phyloP scores from a whole-genome alignment of 1,284 basidiomycete species.

The Golubevia pallescens region DNA sequence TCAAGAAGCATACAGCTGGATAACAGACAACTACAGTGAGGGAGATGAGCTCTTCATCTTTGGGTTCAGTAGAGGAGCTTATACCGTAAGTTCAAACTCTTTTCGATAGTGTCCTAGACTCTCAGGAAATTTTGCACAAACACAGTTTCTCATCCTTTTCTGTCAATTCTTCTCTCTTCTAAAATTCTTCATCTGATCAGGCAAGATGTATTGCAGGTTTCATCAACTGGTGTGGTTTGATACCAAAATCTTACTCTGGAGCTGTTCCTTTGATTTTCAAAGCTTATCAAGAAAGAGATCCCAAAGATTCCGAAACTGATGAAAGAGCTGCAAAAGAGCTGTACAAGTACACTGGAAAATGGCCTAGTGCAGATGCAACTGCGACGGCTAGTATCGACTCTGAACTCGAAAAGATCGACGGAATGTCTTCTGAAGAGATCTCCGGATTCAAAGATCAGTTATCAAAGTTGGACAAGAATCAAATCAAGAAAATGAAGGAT shows the following conservation, averaged over 20 bases:
- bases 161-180: no score
- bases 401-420: not conserved
- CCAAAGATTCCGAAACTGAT: conserved; percentile 24
- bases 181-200: not conserved
- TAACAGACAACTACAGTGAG: conserved; percentile 41
- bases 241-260: conserved; percentile 2
- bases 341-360: conserved; percentile 18
- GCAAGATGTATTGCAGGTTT: conserved; percentile 10
- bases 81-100: conserved; percentile 28
- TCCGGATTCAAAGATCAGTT: not conserved
- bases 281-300: conserved; percentile 33
- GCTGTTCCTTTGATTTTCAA: conserved; percentile 25
- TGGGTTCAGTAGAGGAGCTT: conserved; percentile 43
- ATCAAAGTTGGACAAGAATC: not conserved
- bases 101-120: no score
- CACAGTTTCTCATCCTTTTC: no score
- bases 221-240: conserved; percentile 9
- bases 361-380: conserved; percentile 22
- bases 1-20: conserved; percentile 36
- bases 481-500: not conserved
- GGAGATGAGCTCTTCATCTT: conserved; percentile 50
- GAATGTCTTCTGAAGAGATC: not conserved
- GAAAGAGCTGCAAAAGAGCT: conserved; percentile 24
- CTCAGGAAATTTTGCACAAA: no score
- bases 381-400: conserved; percentile 13